These are phyloP conservation scores for Citrus reticulata DNA, from an alignment of 345 rosid species.

Conservation along the genomic window DNA sequence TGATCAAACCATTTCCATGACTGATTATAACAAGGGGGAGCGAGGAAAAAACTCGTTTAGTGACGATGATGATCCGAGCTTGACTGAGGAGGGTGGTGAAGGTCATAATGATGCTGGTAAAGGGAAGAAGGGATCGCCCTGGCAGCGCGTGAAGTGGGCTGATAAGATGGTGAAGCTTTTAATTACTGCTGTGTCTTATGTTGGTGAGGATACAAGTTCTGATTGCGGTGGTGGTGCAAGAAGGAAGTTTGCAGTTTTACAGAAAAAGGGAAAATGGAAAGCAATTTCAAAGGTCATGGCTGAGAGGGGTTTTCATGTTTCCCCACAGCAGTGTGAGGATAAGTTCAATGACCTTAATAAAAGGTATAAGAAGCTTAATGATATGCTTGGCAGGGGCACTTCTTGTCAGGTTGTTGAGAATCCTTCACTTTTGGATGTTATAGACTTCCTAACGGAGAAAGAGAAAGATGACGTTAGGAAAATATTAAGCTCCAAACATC, in stretches of 20 bases:
- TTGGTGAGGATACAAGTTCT: slow-evolving; percentile 60
- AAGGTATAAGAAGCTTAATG: slow-evolving; percentile 88
- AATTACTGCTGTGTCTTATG: slow-evolving; percentile 86
- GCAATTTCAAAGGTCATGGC: slow-evolving; percentile 85
- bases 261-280: slow-evolving; percentile 94
- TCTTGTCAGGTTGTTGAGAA: slow-evolving; percentile 92
- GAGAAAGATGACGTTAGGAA: slow-evolving; percentile 86
- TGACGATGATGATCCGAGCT: slow-evolving; percentile 86
- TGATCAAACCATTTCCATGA: slow-evolving; percentile 43
- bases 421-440: slow-evolving; percentile 69
- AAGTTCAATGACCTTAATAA: slow-evolving; percentile 92
- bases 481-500: slow-evolving; percentile 82
- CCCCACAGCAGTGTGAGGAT: slow-evolving; percentile 97
- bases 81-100: slow-evolving; percentile 66
- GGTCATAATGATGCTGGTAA: slow-evolving; percentile 44
- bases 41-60: slow-evolving; percentile 58
- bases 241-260: slow-evolving; percentile 72
- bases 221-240: slow-evolving; percentile 50
- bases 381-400: slow-evolving; percentile 91
- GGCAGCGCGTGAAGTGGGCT: slow-evolving; percentile 97
- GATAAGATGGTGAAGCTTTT: slow-evolving; percentile 91
- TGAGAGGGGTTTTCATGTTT: slow-evolving; percentile 78
- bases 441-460: slow-evolving; percentile 63
- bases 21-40: slow-evolving; percentile 55
- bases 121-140: slow-evolving; percentile 66